Percentiles rank a stretch among this genome's conserved stretches.
Conservation (phyloP, 78 protist genomes). For the Monosiga brevicollis region DNA sequence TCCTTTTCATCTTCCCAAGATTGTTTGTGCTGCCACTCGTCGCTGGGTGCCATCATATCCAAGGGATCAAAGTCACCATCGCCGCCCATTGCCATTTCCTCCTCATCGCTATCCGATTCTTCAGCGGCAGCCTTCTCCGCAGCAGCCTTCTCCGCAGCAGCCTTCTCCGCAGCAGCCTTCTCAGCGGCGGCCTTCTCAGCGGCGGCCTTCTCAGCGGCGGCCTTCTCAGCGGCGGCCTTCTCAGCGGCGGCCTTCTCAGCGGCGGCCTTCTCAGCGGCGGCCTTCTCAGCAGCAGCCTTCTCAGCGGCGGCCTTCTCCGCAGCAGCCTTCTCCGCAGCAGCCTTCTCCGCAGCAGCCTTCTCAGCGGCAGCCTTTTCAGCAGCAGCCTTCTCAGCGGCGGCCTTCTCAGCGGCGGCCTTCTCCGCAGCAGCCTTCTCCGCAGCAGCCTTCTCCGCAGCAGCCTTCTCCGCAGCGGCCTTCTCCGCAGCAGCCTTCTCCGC, state of each 20-base stretch:
- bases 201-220: background rate
- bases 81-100: background rate
- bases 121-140: background rate
- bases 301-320: background rate
- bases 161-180: background rate
- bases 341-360: background rate
- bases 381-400: background rate
- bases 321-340: background rate
- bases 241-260: background rate
- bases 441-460: background rate
- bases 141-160: background rate
- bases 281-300: background rate
- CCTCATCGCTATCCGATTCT: background rate
- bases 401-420: background rate
- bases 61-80: no score
- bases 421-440: background rate
- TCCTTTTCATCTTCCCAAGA: no score
- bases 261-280: background rate
- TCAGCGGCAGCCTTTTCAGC: background rate
- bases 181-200: background rate
- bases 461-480: background rate
- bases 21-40: no score
- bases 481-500: background rate
- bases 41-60: no score
- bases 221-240: background rate